Base-by-base conservation (phyloP, 2,329 filamentous ascomycete genomes). In the Sporothrix dimorphospora region DNA sequence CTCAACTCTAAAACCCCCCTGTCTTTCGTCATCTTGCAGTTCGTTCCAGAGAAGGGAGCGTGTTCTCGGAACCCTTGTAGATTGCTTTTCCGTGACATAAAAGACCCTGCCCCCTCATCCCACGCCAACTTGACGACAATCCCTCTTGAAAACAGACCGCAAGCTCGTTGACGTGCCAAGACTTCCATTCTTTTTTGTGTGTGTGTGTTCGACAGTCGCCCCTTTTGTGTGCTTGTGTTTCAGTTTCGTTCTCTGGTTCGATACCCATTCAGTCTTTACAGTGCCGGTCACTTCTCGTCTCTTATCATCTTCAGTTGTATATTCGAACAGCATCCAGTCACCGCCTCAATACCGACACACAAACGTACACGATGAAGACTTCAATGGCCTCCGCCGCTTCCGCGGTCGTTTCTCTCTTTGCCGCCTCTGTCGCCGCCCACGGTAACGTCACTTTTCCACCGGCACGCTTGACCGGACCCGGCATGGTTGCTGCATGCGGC, bases 401-500 rank as follows among this genome's bases (percentile, higher is more conserved):
- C 14, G 75, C 72, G 40, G 70, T 72, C 55, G 70, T 75, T 4
- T 73, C 76, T 59, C 49, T 76, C 16, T 72, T 78, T n/a, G 77
- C 74, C 30, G 75, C 75, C 8, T 75, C 76, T 1, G 82, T 81
- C 67, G 80, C 80, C 34, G 82, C 81, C 38, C 84, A 86, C 75
- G 84, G 84, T 72, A 81, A 82, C 75, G 79, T 86, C 78, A 79
- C 78, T 53, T 79, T 77, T 4, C 85, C 85, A 4, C 61, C 78
- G 0, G 77, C 83, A n/a, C 83, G 85, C 47, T 69, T 77, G 38
- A 79, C 83, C 19, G 84, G 84, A 6, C 71, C 79, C 1, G 83
- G 83, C 71, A 85, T 81, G 82, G 79, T 78, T 47, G 76, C 79
- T 4, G 81, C 82, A 4, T 86, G 85, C 70, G 85, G 85, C 7